Evolutionary conservation across 768 basidiomycete species (phyloP), one percentile per base, ranked within the genome.

Genomic region (Exsudoporus frostii): DNA sequence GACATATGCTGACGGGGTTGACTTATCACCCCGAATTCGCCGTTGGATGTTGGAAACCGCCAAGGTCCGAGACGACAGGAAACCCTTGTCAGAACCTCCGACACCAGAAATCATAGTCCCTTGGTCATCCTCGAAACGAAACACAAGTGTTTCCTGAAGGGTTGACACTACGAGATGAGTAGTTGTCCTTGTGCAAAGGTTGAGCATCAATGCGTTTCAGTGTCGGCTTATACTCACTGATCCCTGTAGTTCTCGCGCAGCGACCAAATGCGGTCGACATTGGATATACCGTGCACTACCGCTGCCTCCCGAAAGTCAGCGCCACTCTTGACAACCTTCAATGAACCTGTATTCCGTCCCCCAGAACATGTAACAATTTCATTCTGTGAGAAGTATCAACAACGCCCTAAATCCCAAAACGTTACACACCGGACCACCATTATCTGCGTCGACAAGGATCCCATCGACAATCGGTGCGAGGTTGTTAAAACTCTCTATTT

Each of bases 361-460:
- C 94, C 94, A 4, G 91, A 94, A 61, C 90, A 91, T 1, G 92
- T 91, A 5, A 96, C 82, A 38, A 95, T 80, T 66, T 89, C 85
- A n/a, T 75, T 76, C 88, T 93, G 57, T 22, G 4, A 45, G 29
- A 42, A 14, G 37, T 17, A 20, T 59, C 5, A 51, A 27, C 17
- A 20, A 30, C 25, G 24, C 1, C 20, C 30, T 4, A 10, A 24
- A 48, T 27, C 15, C 37, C 17, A 7, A 34, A 11, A 32, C 43
- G 25, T 37, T 8, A 61, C 77, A 30, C 55, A 88, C 86, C 75
- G 90, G 85, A 14, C 85, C 84, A 60, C 79, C 85, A 2, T 78
- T 78, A 50, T 92, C 90, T 3, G 74, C 70, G 66, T 93, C 90
- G 6, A 84, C 85, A 20, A 92, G 65, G n/a, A 81, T 74, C 13